Conservation (phyloP, 345 rosid genomes). For the Boechera retrofracta region DNA sequence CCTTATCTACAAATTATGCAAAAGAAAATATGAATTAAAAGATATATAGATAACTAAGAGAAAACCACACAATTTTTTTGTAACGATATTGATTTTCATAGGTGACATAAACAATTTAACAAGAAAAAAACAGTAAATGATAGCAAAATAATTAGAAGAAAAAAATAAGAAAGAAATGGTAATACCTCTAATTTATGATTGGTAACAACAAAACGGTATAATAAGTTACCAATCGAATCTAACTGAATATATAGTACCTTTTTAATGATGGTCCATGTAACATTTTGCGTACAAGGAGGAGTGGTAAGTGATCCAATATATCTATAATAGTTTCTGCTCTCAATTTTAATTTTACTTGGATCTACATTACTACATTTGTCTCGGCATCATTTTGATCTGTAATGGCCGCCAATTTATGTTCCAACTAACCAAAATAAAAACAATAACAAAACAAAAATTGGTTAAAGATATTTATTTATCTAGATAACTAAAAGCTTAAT, state of each 20-base stretch:
- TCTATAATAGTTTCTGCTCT: slow-evolving; percentile 71
- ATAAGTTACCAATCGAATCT: too few relatives aligned
- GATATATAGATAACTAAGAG: not conserved
- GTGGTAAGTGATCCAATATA: slow-evolving; percentile 80
- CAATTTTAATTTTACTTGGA: slow-evolving; percentile 56
- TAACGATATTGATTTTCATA: too few relatives aligned
- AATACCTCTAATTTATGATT: too few relatives aligned
- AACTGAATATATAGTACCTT: slow-evolving; percentile 49
- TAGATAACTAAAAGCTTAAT: slow-evolving; percentile 12
- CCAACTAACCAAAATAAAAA: slow-evolving; percentile 47
- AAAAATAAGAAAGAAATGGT: not conserved
- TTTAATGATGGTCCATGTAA: slow-evolving; percentile 66
- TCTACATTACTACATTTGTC: slow-evolving; percentile 53
- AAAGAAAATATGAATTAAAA: not conserved
- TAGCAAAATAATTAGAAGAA: not conserved
- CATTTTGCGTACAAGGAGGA: slow-evolving; percentile 87
- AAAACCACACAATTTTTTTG: too few relatives aligned
- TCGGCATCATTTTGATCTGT: slow-evolving; percentile 42
- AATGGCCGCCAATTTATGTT: slow-evolving; percentile 46
- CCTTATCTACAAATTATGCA: slow-evolving; percentile 50
- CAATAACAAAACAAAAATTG: not conserved
- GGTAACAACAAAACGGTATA: too few relatives aligned
- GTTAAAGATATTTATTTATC: not conserved
- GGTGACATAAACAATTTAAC: not conserved
- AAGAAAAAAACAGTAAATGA: not conserved